A percentile compares a stretch with the other conserved stretches of the same genome.
phyloP scores from a whole-genome alignment of 495 filamentous ascomycete genomes.

The Penicillium malachiteum region DNA sequence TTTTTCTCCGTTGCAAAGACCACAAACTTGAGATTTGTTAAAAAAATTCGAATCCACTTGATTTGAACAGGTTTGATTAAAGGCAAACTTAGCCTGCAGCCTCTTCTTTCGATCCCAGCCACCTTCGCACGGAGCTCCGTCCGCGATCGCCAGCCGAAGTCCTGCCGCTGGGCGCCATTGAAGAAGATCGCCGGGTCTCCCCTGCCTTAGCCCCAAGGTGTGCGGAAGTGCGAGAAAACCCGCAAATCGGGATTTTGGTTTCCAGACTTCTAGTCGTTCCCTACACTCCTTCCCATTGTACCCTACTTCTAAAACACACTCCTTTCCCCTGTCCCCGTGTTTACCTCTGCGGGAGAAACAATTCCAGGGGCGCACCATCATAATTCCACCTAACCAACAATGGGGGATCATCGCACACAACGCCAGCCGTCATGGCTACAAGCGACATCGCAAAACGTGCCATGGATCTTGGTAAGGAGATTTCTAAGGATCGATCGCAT shows the following conservation, averaged over 20 bases:
- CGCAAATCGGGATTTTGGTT: not conserved
- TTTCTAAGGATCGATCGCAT: not conserved
- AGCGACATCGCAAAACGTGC: conserved; percentile 72
- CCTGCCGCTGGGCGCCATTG: conserved; percentile 18
- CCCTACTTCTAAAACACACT: not conserved
- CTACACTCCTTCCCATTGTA: not conserved
- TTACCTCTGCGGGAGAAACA: conserved; percentile 11
- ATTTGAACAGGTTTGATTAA: not conserved
- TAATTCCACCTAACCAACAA: conserved; percentile 12
- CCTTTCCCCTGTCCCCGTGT: not conserved
- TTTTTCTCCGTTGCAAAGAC: not conserved
- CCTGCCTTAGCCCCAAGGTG: conserved; percentile 8
- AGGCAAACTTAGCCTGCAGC: not conserved
- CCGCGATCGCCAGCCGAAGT: conserved; percentile 24
- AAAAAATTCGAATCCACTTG: too few relatives aligned
- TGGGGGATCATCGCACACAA: conserved; percentile 36
- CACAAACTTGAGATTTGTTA: too few relatives aligned
- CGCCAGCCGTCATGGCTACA: conserved; percentile 52
- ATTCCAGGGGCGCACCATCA: conserved; percentile 9
- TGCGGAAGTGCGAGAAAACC: not conserved
- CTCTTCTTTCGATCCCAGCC: conserved; percentile 12
- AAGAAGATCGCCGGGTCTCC: conserved; percentile 14
- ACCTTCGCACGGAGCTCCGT: conserved; percentile 19
- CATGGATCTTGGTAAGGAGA: conserved; percentile 69
- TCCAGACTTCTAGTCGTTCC: conserved; percentile 2